These are phyloP conservation scores for Alternaria angustiovoidea DNA, from an alignment of 2,329 filamentous ascomycete genomes.

Conservation along the genomic window DNA sequence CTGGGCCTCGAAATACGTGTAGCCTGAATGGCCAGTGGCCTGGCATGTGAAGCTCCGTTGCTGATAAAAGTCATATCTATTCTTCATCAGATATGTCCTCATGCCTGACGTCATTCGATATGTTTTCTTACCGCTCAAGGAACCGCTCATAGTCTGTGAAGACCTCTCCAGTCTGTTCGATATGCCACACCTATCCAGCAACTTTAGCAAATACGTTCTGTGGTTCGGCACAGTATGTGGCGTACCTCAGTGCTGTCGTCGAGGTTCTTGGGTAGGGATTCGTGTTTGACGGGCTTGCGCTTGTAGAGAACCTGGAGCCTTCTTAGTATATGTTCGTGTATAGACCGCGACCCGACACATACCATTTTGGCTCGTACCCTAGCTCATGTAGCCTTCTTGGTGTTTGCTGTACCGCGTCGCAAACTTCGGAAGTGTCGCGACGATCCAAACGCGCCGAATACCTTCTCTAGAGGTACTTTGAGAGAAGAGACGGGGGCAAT, in stretches of 20 bases:
- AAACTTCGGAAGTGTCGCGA: constrained; percentile 39
- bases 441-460: constrained; percentile 22
- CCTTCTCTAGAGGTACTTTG: constrained; percentile 3
- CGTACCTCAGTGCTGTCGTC: constrained; percentile 85
- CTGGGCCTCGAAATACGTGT: constrained; percentile 92
- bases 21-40: constrained; percentile 89
- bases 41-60: constrained; percentile 95
- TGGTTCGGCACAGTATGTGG: constrained; percentile 18
- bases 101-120: constrained; percentile 30
- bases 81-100: constrained; percentile 27
- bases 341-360: constrained; percentile 22
- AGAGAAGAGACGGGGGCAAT: constrained; percentile 10
- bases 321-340: constrained; percentile 24
- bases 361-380: constrained; percentile 44
- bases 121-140: constrained; percentile 72
- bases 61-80: constrained; percentile 90
- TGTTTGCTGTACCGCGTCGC: constrained; percentile 36
- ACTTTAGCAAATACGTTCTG: constrained; percentile 38
- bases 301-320: constrained; percentile 84
- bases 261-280: constrained; percentile 74
- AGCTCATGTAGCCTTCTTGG: constrained; percentile 42
- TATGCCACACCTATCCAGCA: constrained; percentile 80
- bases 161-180: constrained; percentile 87
- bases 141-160: constrained; percentile 91
- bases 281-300: constrained; percentile 88